Conservation (phyloP, 176 grass and related monocot genomes). For the Echinochloa phyllopogon region DNA sequence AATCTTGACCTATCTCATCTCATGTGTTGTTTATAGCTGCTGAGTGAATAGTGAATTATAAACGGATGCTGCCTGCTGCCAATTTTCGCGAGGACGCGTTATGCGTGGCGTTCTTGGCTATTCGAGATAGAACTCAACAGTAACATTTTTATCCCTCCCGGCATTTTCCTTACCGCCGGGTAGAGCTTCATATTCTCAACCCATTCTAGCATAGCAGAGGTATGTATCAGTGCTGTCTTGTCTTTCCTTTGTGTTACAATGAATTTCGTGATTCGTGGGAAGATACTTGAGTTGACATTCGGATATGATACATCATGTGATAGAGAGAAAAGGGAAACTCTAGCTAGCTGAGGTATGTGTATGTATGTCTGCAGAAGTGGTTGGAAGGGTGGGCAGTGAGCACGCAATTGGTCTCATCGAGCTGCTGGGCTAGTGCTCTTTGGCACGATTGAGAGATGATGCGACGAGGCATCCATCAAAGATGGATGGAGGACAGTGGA, state of each 20-base stretch:
- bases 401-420: background rate
- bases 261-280: too few relatives aligned
- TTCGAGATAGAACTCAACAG: background rate
- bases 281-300: too few relatives aligned
- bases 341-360: too few relatives aligned
- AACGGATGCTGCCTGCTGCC: background rate
- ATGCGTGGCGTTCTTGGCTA: background rate
- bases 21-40: conserved; percentile 3
- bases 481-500: background rate
- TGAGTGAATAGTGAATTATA: background rate
- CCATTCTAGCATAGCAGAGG: too few relatives aligned
- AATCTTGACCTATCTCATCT: background rate
- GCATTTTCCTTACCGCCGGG: background rate
- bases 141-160: background rate
- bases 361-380: too few relatives aligned
- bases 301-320: too few relatives aligned
- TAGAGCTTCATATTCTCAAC: background rate
- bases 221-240: too few relatives aligned
- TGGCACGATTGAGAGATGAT: background rate
- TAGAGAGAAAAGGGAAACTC: too few relatives aligned
- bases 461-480: too few relatives aligned
- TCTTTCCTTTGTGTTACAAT: too few relatives aligned
- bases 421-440: too few relatives aligned
- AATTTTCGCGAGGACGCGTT: background rate
- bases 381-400: background rate